Conservation (phyloP, 352 stramenopile species). For the Discostella stelligera region DNA sequence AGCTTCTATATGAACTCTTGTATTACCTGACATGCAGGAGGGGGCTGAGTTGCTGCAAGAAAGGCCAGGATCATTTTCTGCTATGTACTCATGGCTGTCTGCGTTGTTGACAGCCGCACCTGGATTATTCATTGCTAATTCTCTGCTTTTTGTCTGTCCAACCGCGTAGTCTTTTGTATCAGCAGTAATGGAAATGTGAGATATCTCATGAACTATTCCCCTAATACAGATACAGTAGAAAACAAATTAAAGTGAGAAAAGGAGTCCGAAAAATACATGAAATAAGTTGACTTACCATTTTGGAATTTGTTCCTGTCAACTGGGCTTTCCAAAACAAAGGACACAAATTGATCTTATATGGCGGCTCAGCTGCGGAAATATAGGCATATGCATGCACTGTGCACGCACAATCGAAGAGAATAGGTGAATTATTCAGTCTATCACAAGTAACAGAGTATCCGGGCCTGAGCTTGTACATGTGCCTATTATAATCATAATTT, state of each 20-base stretch:
- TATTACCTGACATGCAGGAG: constrained; percentile 14
- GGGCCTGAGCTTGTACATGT: not conserved
- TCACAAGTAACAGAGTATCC: not conserved
- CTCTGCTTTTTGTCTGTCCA: not conserved
- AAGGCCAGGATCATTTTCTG: not conserved
- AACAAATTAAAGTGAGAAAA: not conserved
- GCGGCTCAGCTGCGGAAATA: no score
- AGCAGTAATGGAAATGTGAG: not conserved
- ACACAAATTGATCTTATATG: not conserved
- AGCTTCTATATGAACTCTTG: not conserved
- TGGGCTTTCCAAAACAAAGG: not conserved
- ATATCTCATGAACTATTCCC: not conserved
- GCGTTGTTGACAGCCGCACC: not conserved
- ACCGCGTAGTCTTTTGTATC: not conserved
- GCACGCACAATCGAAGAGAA: not conserved
- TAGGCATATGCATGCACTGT: not conserved
- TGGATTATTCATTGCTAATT: not conserved
- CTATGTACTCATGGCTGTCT: not conserved
- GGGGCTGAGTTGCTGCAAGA: not conserved
- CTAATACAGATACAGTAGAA: not conserved
- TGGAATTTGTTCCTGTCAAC: not conserved
- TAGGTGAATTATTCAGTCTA: not conserved
- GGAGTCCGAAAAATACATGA: no score
- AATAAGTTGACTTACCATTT: not conserved
- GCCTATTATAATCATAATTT: not conserved